These are phyloP conservation scores for Penicillium brasilianum DNA, from an alignment of 2,329 filamentous ascomycete species.

Conservation along the genomic window DNA sequence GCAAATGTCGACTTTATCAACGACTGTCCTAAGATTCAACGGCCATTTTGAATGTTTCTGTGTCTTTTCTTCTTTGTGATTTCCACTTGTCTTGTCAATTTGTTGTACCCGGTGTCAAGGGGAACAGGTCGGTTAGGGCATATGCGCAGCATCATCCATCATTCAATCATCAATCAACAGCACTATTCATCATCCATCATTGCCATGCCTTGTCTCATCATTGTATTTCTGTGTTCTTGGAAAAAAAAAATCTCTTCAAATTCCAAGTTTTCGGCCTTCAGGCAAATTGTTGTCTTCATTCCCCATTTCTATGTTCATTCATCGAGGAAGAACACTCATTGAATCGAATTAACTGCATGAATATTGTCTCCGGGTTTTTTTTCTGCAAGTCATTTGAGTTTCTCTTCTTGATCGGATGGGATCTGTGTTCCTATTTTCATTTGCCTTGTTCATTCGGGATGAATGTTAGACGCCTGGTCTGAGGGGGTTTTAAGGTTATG, in stretches of 20 bases:
- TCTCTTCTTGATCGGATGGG: constrained; percentile 7
- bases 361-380: constrained; percentile 4
- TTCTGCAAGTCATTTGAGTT: constrained; percentile 23
- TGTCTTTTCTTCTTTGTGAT: constrained; percentile 3
- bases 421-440: background rate
- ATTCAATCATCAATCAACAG: constrained; percentile 8
- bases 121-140: constrained; percentile 6
- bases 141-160: constrained; percentile 16
- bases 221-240: background rate
- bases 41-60: constrained; percentile 10
- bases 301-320: background rate
- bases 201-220: constrained; percentile 1
- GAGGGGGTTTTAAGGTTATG: background rate
- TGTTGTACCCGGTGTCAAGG: constrained; percentile 14
- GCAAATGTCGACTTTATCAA: constrained; percentile 8
- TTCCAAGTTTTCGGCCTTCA: background rate
- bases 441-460: background rate
- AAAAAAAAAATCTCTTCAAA: background rate
- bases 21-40: constrained; percentile 11
- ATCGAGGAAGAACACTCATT: background rate
- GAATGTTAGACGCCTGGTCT: constrained; percentile 22
- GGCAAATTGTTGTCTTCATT: background rate
- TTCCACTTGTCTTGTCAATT: constrained; percentile 7
- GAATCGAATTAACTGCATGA: background rate
- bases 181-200: constrained; percentile 16